Conservation (phyloP, 768 basidiomycete species). For the Leccinum ochraceum region DNA sequence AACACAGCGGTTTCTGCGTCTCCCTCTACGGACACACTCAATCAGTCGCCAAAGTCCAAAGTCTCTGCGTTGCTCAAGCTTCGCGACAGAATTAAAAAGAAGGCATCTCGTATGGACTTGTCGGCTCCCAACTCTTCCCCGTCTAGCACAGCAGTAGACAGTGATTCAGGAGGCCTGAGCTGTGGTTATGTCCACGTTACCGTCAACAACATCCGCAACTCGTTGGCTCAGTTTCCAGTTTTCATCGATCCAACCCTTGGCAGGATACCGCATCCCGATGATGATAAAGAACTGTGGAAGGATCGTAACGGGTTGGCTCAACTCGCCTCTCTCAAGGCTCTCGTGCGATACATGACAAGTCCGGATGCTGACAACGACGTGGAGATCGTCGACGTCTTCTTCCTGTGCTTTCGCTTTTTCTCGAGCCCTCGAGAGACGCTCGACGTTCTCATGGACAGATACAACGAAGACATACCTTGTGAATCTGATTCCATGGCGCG, state of each 20-base stretch:
- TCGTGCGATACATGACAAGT: slow-evolving; percentile 49
- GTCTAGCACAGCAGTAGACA: slow-evolving; percentile 26
- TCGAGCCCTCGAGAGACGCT: slow-evolving; percentile 50
- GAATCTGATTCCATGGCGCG: slow-evolving; percentile 35
- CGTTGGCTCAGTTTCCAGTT: slow-evolving; percentile 32
- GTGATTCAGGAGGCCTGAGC: slow-evolving; percentile 14
- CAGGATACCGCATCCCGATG: slow-evolving; percentile 33
- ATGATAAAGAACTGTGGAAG: slow-evolving; percentile 30
- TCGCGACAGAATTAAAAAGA: slow-evolving; percentile 9
- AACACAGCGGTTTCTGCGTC: background rate
- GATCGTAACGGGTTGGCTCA: slow-evolving; percentile 30
- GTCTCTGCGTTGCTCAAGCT: slow-evolving; percentile 19
- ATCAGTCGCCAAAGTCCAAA: slow-evolving; percentile 12
- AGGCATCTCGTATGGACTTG: slow-evolving; percentile 6
- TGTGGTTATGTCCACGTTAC: slow-evolving; percentile 28
- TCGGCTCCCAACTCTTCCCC: slow-evolving; percentile 6
- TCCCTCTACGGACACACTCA: slow-evolving; percentile 3
- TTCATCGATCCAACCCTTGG: slow-evolving; percentile 27
- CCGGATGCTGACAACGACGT: slow-evolving; percentile 40
- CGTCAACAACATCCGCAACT: slow-evolving; percentile 26
- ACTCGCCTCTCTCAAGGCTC: slow-evolving; percentile 41
- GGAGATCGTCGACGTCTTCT: slow-evolving; percentile 55
- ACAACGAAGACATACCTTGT: slow-evolving; percentile 35
- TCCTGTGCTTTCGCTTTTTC: slow-evolving; percentile 74
- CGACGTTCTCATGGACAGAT: slow-evolving; percentile 48